Evolutionary conservation across 2,329 filamentous ascomycete species (phyloP).

Genomic region (Talaromyces sp.): DNA sequence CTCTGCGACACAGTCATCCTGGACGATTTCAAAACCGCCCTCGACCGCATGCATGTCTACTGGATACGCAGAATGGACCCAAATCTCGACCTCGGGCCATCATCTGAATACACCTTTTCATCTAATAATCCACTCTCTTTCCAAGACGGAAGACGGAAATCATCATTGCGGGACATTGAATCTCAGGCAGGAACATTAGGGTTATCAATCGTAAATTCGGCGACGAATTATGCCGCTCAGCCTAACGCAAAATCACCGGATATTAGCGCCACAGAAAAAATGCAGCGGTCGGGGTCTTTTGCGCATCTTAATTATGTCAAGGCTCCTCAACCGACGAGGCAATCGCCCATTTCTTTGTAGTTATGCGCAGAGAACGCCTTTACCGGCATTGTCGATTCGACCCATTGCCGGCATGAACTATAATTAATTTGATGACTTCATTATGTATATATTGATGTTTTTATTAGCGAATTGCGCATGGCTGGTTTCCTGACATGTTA

Average conservation of each 20-base stretch:
- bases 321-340: neutral
- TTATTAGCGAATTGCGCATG: neutral
- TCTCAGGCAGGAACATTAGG: neutral
- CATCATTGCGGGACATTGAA: neutral
- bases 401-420: neutral
- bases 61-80: conserved; percentile 24
- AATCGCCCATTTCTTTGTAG: neutral
- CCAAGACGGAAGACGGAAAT: neutral
- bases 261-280: neutral
- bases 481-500: neutral
- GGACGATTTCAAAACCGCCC: conserved; percentile 64
- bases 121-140: neutral
- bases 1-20: conserved; percentile 54
- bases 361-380: neutral
- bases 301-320: neutral
- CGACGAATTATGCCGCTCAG: neutral
- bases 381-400: neutral
- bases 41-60: conserved; percentile 39
- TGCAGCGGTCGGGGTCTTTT: neutral
- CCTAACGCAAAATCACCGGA: neutral
- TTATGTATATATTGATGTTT: neutral
- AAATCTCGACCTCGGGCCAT: neutral
- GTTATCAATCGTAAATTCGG: neutral
- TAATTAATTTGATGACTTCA: no score
- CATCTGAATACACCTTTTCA: neutral